These are phyloP conservation scores for Climacium dendroides DNA, from an alignment of 225 moss, liverwort and hornwort genomes.

Conservation along the genomic window DNA sequence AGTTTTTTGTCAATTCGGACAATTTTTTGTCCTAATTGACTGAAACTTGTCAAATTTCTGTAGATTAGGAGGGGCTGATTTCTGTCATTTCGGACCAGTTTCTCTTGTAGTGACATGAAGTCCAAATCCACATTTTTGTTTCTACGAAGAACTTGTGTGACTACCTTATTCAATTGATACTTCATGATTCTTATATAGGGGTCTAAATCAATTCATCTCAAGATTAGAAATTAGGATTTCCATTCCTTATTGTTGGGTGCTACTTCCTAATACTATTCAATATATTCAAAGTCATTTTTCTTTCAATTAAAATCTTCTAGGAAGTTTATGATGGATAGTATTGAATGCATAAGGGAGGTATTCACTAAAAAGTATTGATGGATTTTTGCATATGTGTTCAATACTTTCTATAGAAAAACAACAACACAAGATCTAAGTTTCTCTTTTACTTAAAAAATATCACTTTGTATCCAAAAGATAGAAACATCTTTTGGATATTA, in stretches of 20 bases:
- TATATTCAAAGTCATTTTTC: background rate
- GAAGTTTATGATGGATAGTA: background rate
- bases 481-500: no score
- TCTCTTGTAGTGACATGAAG: no score
- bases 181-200: no score
- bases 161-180: no score
- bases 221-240: no score
- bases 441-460: background rate
- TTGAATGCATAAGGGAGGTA: background rate
- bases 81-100: no score
- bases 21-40: no score
- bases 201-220: no score
- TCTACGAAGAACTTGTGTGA: background rate
- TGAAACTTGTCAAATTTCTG: no score
- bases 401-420: background rate
- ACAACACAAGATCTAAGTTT: background rate
- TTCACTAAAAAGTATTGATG: fast-evolving
- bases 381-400: background rate
- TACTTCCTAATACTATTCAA: background rate
- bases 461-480: no score
- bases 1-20: no score
- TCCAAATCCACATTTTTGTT: background rate
- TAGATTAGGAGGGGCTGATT: no score
- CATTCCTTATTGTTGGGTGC: fast-evolving
- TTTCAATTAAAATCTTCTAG: fast-evolving